These are phyloP conservation scores for Amanita brunnescens DNA, from an alignment of 768 basidiomycete species.

Conservation along the genomic window DNA sequence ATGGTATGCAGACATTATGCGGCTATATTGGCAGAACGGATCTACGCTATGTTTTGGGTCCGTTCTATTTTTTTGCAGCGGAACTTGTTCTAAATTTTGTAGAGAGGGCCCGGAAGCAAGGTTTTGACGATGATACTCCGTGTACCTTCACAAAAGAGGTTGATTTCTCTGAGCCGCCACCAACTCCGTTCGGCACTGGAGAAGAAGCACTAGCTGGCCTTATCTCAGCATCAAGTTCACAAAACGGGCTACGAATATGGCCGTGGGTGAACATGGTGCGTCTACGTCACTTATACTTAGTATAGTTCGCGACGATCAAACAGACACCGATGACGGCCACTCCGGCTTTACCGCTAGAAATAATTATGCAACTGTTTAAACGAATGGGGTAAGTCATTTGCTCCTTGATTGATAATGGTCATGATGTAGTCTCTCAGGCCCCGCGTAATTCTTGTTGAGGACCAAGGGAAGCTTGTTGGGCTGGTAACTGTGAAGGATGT, in stretches of 20 bases:
- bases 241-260: slow-evolving; percentile 59
- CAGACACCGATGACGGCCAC: slow-evolving; percentile 94
- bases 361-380: slow-evolving; percentile 96
- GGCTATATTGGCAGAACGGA: slow-evolving; percentile 90
- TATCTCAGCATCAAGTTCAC: slow-evolving; percentile 49
- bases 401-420: background rate
- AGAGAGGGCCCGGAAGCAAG: slow-evolving; percentile 70
- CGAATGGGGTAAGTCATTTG: slow-evolving; percentile 78
- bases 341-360: slow-evolving; percentile 86
- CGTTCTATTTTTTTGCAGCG: slow-evolving; percentile 9
- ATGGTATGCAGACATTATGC: slow-evolving; percentile 50
- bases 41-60: slow-evolving; percentile 80
- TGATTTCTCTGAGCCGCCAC: slow-evolving; percentile 43
- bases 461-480: slow-evolving; percentile 73
- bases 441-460: slow-evolving; percentile 91
- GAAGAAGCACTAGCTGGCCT: slow-evolving; percentile 55
- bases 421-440: slow-evolving; percentile 44
- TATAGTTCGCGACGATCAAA: slow-evolving; percentile 5
- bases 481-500: slow-evolving; percentile 96
- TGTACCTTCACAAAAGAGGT: slow-evolving; percentile 62
- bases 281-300: background rate
- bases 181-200: slow-evolving; percentile 33
- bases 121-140: slow-evolving; percentile 51
- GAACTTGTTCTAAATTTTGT: slow-evolving; percentile 5
- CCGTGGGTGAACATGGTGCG: slow-evolving; percentile 94